phyloP scores from a whole-genome alignment of 2,329 filamentous ascomycete genomes.

The Talaromyces rugulosus region DNA sequence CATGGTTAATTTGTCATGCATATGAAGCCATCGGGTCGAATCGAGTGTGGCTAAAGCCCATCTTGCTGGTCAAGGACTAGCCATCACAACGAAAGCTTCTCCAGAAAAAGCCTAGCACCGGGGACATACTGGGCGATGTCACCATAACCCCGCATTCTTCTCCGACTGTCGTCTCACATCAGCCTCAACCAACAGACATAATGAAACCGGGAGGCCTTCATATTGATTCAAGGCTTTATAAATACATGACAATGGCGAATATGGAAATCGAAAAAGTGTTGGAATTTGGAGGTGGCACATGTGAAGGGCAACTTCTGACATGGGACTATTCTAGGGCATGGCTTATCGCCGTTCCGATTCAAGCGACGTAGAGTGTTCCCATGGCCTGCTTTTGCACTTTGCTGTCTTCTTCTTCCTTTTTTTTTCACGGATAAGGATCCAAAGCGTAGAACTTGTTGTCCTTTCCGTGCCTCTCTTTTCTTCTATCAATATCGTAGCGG shows the following conservation, averaged over 20 bases:
- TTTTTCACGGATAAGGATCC: not conserved
- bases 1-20: not conserved
- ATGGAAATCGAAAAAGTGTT: not conserved
- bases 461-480: not conserved
- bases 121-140: not conserved
- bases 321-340: not conserved
- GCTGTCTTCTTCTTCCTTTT: not conserved
- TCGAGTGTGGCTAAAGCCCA: not conserved
- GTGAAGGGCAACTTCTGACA: not conserved
- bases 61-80: not conserved
- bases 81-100: not conserved
- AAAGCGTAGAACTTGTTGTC: not conserved
- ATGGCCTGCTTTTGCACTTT: not conserved
- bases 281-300: not conserved
- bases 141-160: not conserved
- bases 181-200: not conserved
- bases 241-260: not conserved
- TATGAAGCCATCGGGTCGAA: not conserved
- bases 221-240: not conserved
- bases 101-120: not conserved
- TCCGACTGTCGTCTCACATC: not conserved
- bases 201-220: not conserved
- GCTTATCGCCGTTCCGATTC: not conserved
- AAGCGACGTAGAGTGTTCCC: not conserved
- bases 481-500: not conserved